Percentiles rank a stretch among this genome's conserved stretches.
Evolutionary conservation across 2,329 filamentous ascomycete species (phyloP).

Genomic region (Arthrobotrys sinensis): DNA sequence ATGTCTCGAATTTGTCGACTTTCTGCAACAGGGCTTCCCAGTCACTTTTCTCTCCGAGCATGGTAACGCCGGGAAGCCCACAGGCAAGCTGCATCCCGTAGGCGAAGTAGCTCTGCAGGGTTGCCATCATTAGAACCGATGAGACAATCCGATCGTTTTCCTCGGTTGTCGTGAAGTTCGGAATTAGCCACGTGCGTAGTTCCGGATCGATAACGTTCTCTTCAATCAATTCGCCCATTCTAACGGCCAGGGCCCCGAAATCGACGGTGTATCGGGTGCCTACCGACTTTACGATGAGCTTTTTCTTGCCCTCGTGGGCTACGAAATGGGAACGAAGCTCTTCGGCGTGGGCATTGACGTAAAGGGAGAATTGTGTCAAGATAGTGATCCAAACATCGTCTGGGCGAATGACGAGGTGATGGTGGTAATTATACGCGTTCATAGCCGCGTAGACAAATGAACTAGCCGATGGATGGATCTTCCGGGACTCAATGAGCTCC

Average conservation of each 20-base stretch:
- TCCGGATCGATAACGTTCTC: slow-evolving; percentile 68
- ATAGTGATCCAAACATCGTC: slow-evolving; percentile 73
- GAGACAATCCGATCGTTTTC: slow-evolving; percentile 69
- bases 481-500: slow-evolving; percentile 50
- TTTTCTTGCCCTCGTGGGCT: slow-evolving; percentile 68
- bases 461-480: slow-evolving; percentile 65
- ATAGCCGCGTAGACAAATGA: slow-evolving; percentile 70
- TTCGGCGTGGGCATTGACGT: slow-evolving; percentile 70
- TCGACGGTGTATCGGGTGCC: slow-evolving; percentile 63
- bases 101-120: slow-evolving; percentile 71
- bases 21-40: slow-evolving; percentile 69
- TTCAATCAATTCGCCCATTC: slow-evolving; percentile 68
- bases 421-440: slow-evolving; percentile 70
- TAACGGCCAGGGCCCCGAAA: slow-evolving; percentile 65
- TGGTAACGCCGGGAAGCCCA: slow-evolving; percentile 72
- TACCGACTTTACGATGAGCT: slow-evolving; percentile 66
- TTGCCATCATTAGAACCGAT: slow-evolving; percentile 71
- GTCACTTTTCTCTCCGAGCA: slow-evolving; percentile 70
- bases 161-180: slow-evolving; percentile 72
- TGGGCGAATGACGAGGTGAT: slow-evolving; percentile 70
- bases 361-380: slow-evolving; percentile 70
- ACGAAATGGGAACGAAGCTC: slow-evolving; percentile 69
- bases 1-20: slow-evolving; percentile 69
- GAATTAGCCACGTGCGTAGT: slow-evolving; percentile 71
- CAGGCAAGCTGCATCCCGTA: slow-evolving; percentile 67